A percentile compares a stretch with the other conserved stretches of the same genome.
phyloP scores from a whole-genome alignment of 2,329 filamentous ascomycete species.

The Botrytis fragariae region DNA sequence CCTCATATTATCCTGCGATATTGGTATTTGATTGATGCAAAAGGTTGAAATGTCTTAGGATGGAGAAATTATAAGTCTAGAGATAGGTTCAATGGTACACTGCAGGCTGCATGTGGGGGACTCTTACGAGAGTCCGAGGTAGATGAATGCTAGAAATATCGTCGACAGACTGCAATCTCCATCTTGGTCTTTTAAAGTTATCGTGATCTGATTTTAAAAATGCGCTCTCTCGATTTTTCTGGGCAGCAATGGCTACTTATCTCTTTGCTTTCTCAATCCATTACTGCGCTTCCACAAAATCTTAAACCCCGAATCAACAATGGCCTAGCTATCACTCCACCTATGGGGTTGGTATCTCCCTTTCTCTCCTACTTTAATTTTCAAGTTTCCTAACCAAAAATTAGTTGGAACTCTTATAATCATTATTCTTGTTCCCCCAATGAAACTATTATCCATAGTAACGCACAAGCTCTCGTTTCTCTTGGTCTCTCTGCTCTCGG shows the following conservation, averaged over 20 bases:
- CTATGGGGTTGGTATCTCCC: slow-evolving; percentile 29
- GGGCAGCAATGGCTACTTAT: not conserved
- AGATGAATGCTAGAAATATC: not conserved
- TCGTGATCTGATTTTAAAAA: not conserved
- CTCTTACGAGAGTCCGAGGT: not conserved
- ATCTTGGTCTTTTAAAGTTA: not conserved
- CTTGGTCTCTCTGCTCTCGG: slow-evolving; percentile 45
- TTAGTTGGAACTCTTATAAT: slow-evolving; percentile 51
- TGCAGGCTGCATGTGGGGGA: not conserved
- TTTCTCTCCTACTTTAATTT: not conserved
- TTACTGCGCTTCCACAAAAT: not conserved
- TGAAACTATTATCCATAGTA: slow-evolving; percentile 47
- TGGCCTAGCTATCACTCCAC: slow-evolving; percentile 32
- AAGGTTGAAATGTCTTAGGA: not conserved
- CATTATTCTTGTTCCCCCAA: slow-evolving; percentile 47
- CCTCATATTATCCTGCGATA: not conserved
- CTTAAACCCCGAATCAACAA: slow-evolving; percentile 26
- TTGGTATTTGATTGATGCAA: not conserved
- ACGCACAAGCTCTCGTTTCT: slow-evolving; percentile 47
- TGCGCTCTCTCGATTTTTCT: not conserved
- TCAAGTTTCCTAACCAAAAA: not conserved
- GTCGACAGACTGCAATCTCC: not conserved
- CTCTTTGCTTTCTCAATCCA: not conserved
- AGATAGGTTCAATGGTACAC: not conserved
- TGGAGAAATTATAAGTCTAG: not conserved